A percentile compares a stretch with the other conserved stretches of the same genome.
phyloP scores from a whole-genome alignment of 306 rosid species.

The Dryas alaskensis region DNA sequence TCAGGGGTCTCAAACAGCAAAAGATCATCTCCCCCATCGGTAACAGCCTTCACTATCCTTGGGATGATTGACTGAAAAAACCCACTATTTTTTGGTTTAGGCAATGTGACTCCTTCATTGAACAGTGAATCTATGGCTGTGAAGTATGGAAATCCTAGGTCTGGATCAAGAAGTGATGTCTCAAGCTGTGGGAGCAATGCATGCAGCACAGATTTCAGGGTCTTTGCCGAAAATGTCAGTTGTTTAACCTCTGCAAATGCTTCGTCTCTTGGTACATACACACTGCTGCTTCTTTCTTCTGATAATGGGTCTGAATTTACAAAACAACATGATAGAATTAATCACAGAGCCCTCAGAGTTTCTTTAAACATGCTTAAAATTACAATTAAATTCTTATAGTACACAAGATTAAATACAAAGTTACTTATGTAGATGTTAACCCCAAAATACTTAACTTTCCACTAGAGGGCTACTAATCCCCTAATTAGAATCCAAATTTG shows the following conservation, averaged over 20 bases:
- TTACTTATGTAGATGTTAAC: too few relatives aligned
- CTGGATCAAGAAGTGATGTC: constrained; percentile 8
- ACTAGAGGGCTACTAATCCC: too few relatives aligned
- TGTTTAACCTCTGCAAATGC: constrained; percentile 41
- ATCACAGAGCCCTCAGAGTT: not conserved
- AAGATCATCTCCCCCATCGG: constrained; percentile 19
- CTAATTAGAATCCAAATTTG: too few relatives aligned
- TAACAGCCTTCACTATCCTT: constrained; percentile 33
- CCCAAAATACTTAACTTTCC: too few relatives aligned
- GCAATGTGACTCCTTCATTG: constrained; percentile 29
- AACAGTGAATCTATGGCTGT: constrained; percentile 42
- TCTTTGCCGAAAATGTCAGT: constrained; percentile 16
- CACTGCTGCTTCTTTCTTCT: constrained; percentile 29
- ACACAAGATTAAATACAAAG: not conserved
- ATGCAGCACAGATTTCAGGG: constrained; percentile 27
- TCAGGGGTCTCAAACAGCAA: constrained; percentile 42
- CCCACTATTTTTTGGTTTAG: constrained; percentile 15
- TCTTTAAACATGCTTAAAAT: not conserved
- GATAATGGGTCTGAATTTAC: constrained; percentile 33
- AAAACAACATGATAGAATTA: not conserved
- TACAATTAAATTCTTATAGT: too few relatives aligned
- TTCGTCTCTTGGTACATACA: constrained; percentile 47
- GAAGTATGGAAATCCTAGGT: constrained; percentile 40
- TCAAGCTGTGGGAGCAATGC: constrained; percentile 31
- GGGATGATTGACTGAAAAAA: constrained; percentile 29